Evolutionary conservation across 2,329 filamentous ascomycete genomes (phyloP), one percentile per base, ranked within the genome.

Genomic region (Rutstroemia sp.): DNA sequence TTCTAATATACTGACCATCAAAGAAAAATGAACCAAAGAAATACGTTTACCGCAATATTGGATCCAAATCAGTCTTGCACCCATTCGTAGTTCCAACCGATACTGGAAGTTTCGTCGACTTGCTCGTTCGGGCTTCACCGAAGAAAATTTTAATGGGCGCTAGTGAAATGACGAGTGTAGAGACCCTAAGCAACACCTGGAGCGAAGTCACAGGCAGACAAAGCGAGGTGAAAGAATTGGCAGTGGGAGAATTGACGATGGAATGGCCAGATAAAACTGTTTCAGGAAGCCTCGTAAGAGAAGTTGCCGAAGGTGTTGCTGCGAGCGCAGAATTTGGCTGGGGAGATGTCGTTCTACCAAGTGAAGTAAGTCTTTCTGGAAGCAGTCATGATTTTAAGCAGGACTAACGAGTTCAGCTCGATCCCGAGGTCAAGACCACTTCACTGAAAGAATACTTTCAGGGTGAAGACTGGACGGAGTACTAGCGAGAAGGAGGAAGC

Each of bases 281-380:
- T 52, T 68, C 69, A 3, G 67, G 67, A 1, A 65, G 63, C 0
- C 45, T 70, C 19, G 71, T 70, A 1, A 60, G 61, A 48, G 72
- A 74, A 56, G 49, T 70, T 3, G 68, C 63, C 0, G 69, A 72
- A 49, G 71, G 68, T 61, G 68, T 64, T 21, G 57, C 63, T 49
- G 72, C 70, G 19, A 67, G 71, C 54, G 65, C 66, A 16, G 66
- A 71, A 46, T 72, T 67, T 61, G 71, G 71, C 2, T 73, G 70
- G 56, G 71, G 71, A 1, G 57, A 67, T 34, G 34, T 57, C 23
- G 54, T 54, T 1, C 66, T 71, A 55, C 64, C 65, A 7, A 61
- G 58, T 27, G 61, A 49, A n/a, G 46, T 49, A 14, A 49, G 46
- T 49, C 19, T 3, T 19, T 67, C 4, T 54, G 71, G 21, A 21